Conservation (phyloP, 2,329 filamentous ascomycete species). For the Myotisia sp. region DNA sequence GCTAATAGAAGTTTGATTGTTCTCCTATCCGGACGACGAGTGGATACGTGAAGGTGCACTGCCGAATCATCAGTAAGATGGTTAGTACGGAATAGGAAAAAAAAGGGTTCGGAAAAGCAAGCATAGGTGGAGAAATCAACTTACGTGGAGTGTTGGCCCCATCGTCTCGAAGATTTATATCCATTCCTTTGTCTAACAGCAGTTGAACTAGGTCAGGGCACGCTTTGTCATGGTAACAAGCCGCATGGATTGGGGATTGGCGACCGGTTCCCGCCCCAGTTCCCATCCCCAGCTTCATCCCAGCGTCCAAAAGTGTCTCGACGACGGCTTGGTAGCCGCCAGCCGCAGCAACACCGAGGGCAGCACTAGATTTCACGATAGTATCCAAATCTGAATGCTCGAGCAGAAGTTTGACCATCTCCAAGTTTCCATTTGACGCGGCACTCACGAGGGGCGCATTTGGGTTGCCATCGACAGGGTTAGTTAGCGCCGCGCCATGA, state of each 20-base stretch:
- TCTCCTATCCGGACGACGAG: not conserved
- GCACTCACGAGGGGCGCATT: constrained; percentile 1
- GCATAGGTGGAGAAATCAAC: too few species aligned
- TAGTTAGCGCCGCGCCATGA: not conserved
- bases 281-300: not conserved
- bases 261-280: not conserved
- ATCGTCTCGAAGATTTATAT: constrained; percentile 2
- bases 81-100: not conserved
- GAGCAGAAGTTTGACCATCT: constrained; percentile 1
- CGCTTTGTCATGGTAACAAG: not conserved
- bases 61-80: not conserved
- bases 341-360: constrained; percentile 1
- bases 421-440: not conserved
- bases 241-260: constrained; percentile 1
- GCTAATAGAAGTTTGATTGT: constrained; percentile 2
- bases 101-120: not conserved
- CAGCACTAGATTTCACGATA: constrained; percentile 1
- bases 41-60: constrained; percentile 3
- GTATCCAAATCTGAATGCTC: not conserved
- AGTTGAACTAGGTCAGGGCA: constrained; percentile 2
- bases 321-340: constrained; percentile 1
- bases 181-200: not conserved
- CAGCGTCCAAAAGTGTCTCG: constrained; percentile 1
- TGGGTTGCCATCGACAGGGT: constrained; percentile 2
- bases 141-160: constrained; percentile 1